Evolutionary conservation across 768 basidiomycete species (phyloP).

Genomic region (Chalciporus chontae): DNA sequence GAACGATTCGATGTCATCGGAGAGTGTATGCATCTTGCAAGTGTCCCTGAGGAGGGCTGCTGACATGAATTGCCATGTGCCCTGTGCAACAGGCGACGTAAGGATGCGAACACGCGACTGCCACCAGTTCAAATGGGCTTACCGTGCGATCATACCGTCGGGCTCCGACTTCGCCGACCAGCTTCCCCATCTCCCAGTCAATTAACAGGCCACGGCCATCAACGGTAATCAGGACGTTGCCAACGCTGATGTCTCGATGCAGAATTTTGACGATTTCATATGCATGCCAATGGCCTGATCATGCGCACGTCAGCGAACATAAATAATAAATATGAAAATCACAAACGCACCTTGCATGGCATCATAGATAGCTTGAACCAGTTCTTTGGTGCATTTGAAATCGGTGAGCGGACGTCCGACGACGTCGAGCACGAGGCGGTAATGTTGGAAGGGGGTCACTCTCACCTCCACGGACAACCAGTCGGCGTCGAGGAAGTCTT

Average conservation of each 20-base stretch:
- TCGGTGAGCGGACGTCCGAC: constrained; percentile 1
- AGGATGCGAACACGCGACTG: too few species aligned
- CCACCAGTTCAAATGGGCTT: too few species aligned
- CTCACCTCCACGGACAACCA: not conserved
- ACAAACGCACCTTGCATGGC: constrained; percentile 2
- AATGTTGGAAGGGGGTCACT: constrained; percentile 1
- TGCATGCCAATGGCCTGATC: not conserved
- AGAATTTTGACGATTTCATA: not conserved
- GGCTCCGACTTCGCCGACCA: too few species aligned
- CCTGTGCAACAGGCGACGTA: not conserved
- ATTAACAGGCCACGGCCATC: constrained; percentile 14
- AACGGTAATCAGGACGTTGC: constrained; percentile 18
- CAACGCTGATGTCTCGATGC: constrained; percentile 26
- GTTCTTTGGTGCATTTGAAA: not conserved
- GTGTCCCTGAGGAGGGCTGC: constrained; percentile 15
- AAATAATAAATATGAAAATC: not conserved
- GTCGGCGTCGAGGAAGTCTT: not conserved
- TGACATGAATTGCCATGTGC: constrained; percentile 9
- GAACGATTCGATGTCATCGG: constrained; percentile 34
- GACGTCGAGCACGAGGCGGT: constrained; percentile 2
- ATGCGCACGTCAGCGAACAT: not conserved
- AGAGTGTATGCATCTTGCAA: constrained; percentile 17
- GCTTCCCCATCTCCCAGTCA: constrained; percentile 22
- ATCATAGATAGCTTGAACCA: constrained; percentile 7
- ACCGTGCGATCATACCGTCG: too few species aligned